Conservation (phyloP, 805 yeast genomes). For the Candida yuanshanica region DNA sequence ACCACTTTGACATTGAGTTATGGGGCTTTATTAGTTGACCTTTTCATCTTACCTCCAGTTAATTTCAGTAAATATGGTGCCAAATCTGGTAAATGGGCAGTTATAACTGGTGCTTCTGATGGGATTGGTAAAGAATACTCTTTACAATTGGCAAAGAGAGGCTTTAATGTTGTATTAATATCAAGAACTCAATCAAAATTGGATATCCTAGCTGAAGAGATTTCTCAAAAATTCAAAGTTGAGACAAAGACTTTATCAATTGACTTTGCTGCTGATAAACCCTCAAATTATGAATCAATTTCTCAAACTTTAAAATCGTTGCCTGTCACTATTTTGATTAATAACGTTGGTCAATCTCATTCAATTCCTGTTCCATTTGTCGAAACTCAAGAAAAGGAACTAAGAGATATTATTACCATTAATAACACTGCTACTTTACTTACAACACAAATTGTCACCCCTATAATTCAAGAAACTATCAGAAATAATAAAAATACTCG, state of each 20-base stretch:
- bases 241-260: constrained; percentile 64
- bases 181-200: constrained; percentile 82
- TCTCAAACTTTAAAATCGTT: constrained; percentile 39
- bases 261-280: constrained; percentile 66
- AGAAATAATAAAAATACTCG: constrained; percentile 35
- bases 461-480: constrained; percentile 55
- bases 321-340: constrained; percentile 71
- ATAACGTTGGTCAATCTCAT: constrained; percentile 94
- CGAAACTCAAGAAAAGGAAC: constrained; percentile 71
- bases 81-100: constrained; percentile 73
- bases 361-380: constrained; percentile 90
- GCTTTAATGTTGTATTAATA: constrained; percentile 77
- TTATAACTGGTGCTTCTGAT: constrained; percentile 94
- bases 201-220: constrained; percentile 55
- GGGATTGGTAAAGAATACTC: constrained; percentile 96
- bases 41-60: constrained; percentile 58
- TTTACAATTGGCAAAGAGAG: constrained; percentile 74
- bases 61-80: constrained; percentile 71
- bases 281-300: constrained; percentile 50
- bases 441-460: constrained; percentile 75
- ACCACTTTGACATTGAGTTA: constrained; percentile 46
- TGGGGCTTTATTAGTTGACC: constrained; percentile 49
- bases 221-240: constrained; percentile 55
- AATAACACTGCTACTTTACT: constrained; percentile 81
- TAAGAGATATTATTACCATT: constrained; percentile 75